Percentiles rank a stretch among this genome's conserved stretches.
Conservation (phyloP, 2,329 filamentous ascomycete genomes). For the Alternaria dauci region DNA sequence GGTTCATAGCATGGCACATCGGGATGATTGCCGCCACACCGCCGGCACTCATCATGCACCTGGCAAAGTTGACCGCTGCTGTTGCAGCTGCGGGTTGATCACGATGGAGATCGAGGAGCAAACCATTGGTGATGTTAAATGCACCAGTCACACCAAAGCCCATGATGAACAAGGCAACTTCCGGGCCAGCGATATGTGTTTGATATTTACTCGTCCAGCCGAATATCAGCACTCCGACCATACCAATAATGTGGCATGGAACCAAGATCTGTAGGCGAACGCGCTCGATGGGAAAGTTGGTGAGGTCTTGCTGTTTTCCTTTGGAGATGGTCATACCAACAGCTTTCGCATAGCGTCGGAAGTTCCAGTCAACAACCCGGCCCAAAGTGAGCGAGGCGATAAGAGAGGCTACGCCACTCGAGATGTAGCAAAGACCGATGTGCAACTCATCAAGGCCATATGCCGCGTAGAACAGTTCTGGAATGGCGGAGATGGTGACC, state of each 20-base stretch:
- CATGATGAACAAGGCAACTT: slow-evolving; percentile 62
- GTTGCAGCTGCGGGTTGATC: slow-evolving; percentile 52
- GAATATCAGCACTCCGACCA: slow-evolving; percentile 49
- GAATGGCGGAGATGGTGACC: slow-evolving; percentile 37
- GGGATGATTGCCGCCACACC: slow-evolving; percentile 51
- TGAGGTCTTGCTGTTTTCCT: slow-evolving; percentile 64
- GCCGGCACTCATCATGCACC: slow-evolving; percentile 51
- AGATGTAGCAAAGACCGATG: slow-evolving; percentile 44
- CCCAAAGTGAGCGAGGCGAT: slow-evolving; percentile 41
- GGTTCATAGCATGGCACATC: slow-evolving; percentile 54
- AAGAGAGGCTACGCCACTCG: slow-evolving; percentile 38
- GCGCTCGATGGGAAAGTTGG: slow-evolving; percentile 59
- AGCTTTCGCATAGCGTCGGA: slow-evolving; percentile 69
- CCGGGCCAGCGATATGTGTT: slow-evolving; percentile 52
- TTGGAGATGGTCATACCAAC: slow-evolving; percentile 68
- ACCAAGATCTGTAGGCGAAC: slow-evolving; percentile 54
- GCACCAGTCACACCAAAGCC: slow-evolving; percentile 64
- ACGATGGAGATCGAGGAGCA: slow-evolving; percentile 56
- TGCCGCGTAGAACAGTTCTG: slow-evolving; percentile 36
- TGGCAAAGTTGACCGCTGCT: slow-evolving; percentile 48
- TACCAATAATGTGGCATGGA: slow-evolving; percentile 46
- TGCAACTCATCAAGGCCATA: slow-evolving; percentile 43
- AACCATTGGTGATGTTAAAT: slow-evolving; percentile 55
- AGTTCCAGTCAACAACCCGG: slow-evolving; percentile 73
- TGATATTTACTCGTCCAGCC: slow-evolving; percentile 54